Evolutionary conservation across 805 yeast species (phyloP).

Genomic region (Barnettozyma salicaria): DNA sequence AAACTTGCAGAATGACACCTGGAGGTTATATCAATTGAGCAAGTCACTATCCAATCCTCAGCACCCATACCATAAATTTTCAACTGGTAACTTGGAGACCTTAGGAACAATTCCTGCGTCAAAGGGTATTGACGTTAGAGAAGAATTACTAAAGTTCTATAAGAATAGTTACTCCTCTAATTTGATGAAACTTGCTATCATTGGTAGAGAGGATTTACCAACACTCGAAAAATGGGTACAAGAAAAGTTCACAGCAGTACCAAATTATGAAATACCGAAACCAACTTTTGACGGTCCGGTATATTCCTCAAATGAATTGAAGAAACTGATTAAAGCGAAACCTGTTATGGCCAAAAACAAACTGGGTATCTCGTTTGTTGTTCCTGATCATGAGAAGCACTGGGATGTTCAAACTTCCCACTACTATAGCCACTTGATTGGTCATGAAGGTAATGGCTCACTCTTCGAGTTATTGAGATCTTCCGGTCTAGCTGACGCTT

Average conservation of each 20-base stretch:
- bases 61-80: slow-evolving; percentile 84
- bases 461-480: slow-evolving; percentile 61
- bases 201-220: slow-evolving; percentile 77
- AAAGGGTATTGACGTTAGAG: slow-evolving; percentile 68
- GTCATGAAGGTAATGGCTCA: slow-evolving; percentile 92
- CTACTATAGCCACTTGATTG: slow-evolving; percentile 75
- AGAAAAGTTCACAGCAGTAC: slow-evolving; percentile 57
- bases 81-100: slow-evolving; percentile 83
- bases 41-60: slow-evolving; percentile 62
- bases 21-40: slow-evolving; percentile 86
- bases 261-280: slow-evolving; percentile 35
- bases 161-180: slow-evolving; percentile 71
- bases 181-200: slow-evolving; percentile 77
- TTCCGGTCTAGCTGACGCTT: slow-evolving; percentile 72
- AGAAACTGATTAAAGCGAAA: slow-evolving; percentile 54
- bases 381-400: slow-evolving; percentile 67
- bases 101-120: slow-evolving; percentile 58
- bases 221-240: slow-evolving; percentile 65
- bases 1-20: slow-evolving; percentile 80
- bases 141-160: slow-evolving; percentile 73
- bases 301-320: slow-evolving; percentile 42
- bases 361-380: slow-evolving; percentile 59
- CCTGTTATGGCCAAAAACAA: slow-evolving; percentile 79
- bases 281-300: slow-evolving; percentile 41
- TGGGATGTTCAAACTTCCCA: slow-evolving; percentile 68